phyloP scores from a whole-genome alignment of 352 stramenopile genomes.

The Pythium aristosporum region DNA sequence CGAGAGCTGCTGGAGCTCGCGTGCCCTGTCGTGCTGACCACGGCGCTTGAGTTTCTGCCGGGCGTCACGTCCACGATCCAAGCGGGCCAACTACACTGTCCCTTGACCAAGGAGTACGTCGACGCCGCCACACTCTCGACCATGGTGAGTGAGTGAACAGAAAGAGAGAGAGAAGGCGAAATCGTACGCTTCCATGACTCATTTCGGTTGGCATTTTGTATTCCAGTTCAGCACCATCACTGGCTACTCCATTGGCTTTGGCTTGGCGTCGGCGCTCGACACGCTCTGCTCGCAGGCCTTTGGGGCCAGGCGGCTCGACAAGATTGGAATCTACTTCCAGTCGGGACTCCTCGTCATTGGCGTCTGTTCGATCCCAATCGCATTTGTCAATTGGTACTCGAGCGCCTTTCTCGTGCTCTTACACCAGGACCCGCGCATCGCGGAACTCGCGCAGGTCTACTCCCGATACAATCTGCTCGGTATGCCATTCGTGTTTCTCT shows the following conservation, averaged over 20 bases:
- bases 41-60: conserved; percentile 46
- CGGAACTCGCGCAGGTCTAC: conserved; percentile 49
- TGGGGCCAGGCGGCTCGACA: conserved; percentile 47
- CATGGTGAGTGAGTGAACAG: conserved; percentile 39
- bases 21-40: conserved; percentile 49
- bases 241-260: conserved; percentile 56
- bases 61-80: conserved; percentile 63
- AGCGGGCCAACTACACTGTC: conserved; percentile 60
- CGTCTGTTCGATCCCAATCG: conserved; percentile 38
- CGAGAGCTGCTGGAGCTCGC: conserved; percentile 42
- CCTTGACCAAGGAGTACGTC: conserved; percentile 52
- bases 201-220: no score
- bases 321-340: conserved; percentile 74
- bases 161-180: no score
- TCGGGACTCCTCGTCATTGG: conserved; percentile 50
- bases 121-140: conserved; percentile 66
- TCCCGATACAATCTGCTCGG: conserved; percentile 50
- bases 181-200: no score
- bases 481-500: conserved; percentile 73
- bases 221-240: conserved; percentile 69
- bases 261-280: conserved; percentile 80
- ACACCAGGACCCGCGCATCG: conserved; percentile 49
- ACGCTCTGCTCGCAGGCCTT: conserved; percentile 87
- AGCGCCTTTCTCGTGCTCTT: conserved; percentile 41
- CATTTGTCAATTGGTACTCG: conserved; percentile 53